Evolutionary conservation across 352 stramenopile genomes (phyloP), one percentile per base, ranked within the genome.

Genomic region (Peronospora belbahrii): DNA sequence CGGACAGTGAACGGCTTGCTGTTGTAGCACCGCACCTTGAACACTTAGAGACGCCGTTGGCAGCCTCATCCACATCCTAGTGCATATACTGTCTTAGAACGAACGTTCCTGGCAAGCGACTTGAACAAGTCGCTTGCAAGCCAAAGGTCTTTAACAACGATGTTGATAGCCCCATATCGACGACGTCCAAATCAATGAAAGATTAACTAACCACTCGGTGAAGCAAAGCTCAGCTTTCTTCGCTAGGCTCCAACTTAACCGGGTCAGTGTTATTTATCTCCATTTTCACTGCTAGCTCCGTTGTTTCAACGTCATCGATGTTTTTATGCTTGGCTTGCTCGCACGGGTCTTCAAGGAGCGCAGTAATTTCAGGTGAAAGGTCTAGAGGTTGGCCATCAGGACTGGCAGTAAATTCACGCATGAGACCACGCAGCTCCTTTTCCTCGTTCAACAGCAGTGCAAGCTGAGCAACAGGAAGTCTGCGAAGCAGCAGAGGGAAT

Each of bases 401-500:
- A 59, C 59, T 55, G 23, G 59, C 55, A 52, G 36, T 69, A 23
- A 69, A 84, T 36, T 65, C 56, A 14, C 52, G 58, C 10, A 87
- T 46, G 19, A 87, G 56, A 15, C 53, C 40, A 7, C 53, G 58
- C 30, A 90, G 55, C n/a, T 71, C 72, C 8, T 70, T 71, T 43
- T 87, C 79, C 20, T 87, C 75, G 6, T 71, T 62, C 23, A 90
- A 42, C 25, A 87, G 48, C 23, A 51, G 54, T 11, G 52, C 43
- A 20, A 87, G 62, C 40, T 85, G 76, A 10, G 40, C 39, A n/a
- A 68, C 31, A 4, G 76, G 76, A 9, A 91, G 62, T 20, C 55
- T 63, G 15, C 70, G 57, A 0, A 85, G 55, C n/a, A 91, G 56
- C 40, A 88, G 37, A 3, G 67, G 58, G 41, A 88, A 84, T 36